Evolutionary conservation across 495 filamentous ascomycete genomes (phyloP).

Genomic region (Penicillium soppii): DNA sequence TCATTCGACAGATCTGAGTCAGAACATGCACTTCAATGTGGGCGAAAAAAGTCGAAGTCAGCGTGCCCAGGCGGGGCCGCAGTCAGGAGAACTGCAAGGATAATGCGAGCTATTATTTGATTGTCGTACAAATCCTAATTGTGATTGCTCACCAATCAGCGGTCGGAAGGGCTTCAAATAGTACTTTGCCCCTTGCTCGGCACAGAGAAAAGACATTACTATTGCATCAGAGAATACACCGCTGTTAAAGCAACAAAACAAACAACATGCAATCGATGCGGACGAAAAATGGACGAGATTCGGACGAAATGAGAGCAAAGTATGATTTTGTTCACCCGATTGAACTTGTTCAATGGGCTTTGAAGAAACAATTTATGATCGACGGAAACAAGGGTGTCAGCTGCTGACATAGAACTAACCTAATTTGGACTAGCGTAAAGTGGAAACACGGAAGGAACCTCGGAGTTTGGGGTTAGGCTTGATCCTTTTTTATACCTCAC

Average conservation of each 20-base stretch:
- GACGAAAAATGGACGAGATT: neutral
- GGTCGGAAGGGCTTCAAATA: neutral
- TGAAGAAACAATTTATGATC: no score
- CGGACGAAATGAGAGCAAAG: neutral
- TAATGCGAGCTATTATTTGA: constrained; percentile 10
- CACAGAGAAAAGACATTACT: neutral
- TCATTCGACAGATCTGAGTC: neutral
- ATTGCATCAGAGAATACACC: neutral
- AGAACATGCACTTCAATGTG: neutral
- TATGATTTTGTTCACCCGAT: neutral
- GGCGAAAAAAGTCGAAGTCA: constrained; percentile 1
- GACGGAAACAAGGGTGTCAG: neutral
- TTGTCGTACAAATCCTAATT: neutral
- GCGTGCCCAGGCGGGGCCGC: constrained; percentile 6
- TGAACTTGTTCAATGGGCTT: neutral
- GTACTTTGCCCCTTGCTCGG: constrained; percentile 1
- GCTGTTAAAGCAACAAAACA: neutral
- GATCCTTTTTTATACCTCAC: neutral
- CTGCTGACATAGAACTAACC: constrained; percentile 7
- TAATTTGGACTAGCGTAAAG: neutral
- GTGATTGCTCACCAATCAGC: neutral
- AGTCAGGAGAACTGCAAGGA: constrained; percentile 27
- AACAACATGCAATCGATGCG: neutral
- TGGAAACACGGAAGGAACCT: neutral
- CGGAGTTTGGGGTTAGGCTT: constrained; percentile 20